phyloP scores from a whole-genome alignment of 2,329 filamentous ascomycete genomes.

The Pseudonectria buxi region DNA sequence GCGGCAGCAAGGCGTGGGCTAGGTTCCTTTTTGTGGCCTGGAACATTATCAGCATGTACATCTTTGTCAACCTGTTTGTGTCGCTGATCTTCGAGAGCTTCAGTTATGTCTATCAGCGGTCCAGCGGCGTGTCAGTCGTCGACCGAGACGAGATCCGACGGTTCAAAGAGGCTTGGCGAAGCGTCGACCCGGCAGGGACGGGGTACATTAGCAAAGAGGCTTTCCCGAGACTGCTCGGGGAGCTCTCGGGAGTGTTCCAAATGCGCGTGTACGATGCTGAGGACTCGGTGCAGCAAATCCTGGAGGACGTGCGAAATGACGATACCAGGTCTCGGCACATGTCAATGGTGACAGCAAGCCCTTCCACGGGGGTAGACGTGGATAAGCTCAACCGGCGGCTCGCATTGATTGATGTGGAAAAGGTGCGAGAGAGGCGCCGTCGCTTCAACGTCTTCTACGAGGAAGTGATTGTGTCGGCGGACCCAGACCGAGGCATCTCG shows the following conservation, averaged over 20 bases:
- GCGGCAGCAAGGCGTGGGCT: slow-evolving; percentile 85
- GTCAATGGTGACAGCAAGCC: slow-evolving; percentile 47
- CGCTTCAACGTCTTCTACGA: slow-evolving; percentile 95
- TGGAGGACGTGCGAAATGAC: slow-evolving; percentile 72
- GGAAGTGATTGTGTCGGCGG: slow-evolving; percentile 88
- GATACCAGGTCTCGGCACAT: slow-evolving; percentile 45
- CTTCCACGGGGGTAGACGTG: slow-evolving; percentile 60
- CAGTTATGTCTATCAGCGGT: slow-evolving; percentile 97
- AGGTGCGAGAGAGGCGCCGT: slow-evolving; percentile 67
- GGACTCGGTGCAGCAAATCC: slow-evolving; percentile 76
- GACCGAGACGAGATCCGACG: slow-evolving; percentile 90
- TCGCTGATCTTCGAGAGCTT: slow-evolving; percentile 99
- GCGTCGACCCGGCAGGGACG: slow-evolving; percentile 83
- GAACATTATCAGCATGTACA: slow-evolving; percentile 99
- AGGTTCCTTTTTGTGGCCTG: slow-evolving; percentile 85
- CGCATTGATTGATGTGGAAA: slow-evolving; percentile 62
- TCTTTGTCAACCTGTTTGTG: slow-evolving; percentile 96
- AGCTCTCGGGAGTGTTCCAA: slow-evolving; percentile 90
- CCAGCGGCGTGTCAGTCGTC: slow-evolving; percentile 83
- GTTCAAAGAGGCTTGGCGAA: slow-evolving; percentile 98
- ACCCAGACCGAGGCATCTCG: slow-evolving; percentile 80
- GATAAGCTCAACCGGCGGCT: slow-evolving; percentile 68
- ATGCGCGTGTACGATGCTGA: slow-evolving; percentile 95
- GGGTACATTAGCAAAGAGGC: slow-evolving; percentile 86
- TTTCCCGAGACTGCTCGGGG: slow-evolving; percentile 81